A percentile compares a stretch with the other conserved stretches of the same genome.
These are phyloP conservation scores for Populus alba DNA, from an alignment of 345 rosid genomes.

Conservation along the genomic window DNA sequence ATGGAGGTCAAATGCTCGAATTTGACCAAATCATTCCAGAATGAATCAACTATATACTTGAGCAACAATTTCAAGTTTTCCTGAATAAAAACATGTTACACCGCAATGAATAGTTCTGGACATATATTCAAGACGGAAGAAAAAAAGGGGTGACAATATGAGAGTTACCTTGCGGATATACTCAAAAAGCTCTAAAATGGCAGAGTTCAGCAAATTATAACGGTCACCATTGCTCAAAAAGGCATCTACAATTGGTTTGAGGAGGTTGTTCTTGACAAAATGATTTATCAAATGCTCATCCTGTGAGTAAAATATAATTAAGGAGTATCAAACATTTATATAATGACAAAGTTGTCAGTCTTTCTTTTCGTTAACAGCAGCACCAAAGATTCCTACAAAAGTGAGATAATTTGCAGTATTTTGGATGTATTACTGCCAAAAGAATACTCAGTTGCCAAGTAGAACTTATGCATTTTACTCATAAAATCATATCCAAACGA, in stretches of 20 bases:
- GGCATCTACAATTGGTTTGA: slow-evolving; percentile 80
- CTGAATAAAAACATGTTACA: slow-evolving; percentile 41
- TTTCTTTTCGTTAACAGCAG: not conserved
- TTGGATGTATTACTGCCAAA: not conserved
- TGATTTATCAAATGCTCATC: slow-evolving; percentile 82
- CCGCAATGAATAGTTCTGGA: slow-evolving; percentile 15
- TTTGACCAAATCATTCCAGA: slow-evolving; percentile 69
- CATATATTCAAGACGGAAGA: slow-evolving; percentile 13
- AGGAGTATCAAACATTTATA: slow-evolving; percentile 6
- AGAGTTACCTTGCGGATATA: slow-evolving; percentile 75
- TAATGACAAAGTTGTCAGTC: not conserved
- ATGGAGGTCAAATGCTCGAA: slow-evolving; percentile 59
- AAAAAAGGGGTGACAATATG: not conserved
- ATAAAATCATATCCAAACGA: too few species aligned
- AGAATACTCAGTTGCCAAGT: not conserved
- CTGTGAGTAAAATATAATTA: slow-evolving; percentile 38
- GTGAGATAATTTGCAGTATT: not conserved
- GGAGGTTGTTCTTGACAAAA: slow-evolving; percentile 77
- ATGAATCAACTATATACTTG: slow-evolving; percentile 71
- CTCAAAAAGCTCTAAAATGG: slow-evolving; percentile 88
- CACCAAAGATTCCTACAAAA: not conserved
- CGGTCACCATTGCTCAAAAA: slow-evolving; percentile 86
- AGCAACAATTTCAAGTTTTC: slow-evolving; percentile 76
- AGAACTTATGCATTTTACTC: too few species aligned
- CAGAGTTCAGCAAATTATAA: slow-evolving; percentile 88